Base-by-base conservation (phyloP, 75 land plant species). In the Gnetum montanum region DNA sequence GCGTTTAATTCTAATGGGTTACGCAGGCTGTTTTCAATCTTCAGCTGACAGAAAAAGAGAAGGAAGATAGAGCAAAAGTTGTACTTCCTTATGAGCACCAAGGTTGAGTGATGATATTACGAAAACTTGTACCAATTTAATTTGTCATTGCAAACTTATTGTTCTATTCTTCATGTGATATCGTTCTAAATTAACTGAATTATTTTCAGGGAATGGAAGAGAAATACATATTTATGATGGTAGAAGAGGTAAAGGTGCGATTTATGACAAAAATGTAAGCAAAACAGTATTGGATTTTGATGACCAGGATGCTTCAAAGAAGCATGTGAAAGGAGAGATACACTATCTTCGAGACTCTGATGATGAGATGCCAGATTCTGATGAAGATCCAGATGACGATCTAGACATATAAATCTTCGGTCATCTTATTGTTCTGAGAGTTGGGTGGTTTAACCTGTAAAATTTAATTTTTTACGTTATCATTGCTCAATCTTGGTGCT, bases 331-430 rank as follows among this genome's bases (percentile, higher is more conserved):
- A 54, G 97, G 94, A 19, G 83, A 84, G 67, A 92, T 91, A 20
- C 74, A 83, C 58, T 92, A 92, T 72, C 58, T 84, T 43, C 77
- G 97, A 48, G 94, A 92, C 72, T 92, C 97, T 6, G 97, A 91
- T 67, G 92, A 86, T 63, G 97, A 91, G 71, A 66, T 47, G 43
- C 85, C 80, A 36, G 92, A 91, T 73, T 91, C 97, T 43, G 97
- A 91, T 75, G 97, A 91, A 65, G 97, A 91, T 53, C 92, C 92
- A 16, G 97, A 91, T 78, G 97, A 91, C 79, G 97, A 91, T 69
- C 70, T 91, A 58, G 97, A 91, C 50, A 86, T 91, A 25, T 90
- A 62, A 28, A 44, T 22, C 8, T 20, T 22, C 6, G 13, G 0
- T 0, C 20, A 18, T 22, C 24, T 46, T 46, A 8, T 25, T 10